These are phyloP conservation scores for Orbilia quercus DNA, from an alignment of 2,329 filamentous ascomycete genomes.

Conservation along the genomic window DNA sequence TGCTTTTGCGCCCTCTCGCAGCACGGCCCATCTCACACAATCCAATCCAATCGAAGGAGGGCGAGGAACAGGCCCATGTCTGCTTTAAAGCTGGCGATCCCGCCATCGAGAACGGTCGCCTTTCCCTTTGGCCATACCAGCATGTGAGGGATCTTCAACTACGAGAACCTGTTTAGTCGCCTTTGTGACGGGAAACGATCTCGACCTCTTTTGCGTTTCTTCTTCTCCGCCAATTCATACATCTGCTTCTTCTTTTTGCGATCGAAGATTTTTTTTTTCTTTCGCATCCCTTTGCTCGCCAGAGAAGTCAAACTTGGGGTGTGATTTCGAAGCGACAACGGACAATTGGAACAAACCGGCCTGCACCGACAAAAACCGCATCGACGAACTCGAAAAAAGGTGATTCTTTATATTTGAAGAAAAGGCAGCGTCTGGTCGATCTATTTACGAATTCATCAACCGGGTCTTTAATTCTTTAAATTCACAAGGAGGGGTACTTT, in stretches of 20 bases:
- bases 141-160: slow-evolving; percentile 56
- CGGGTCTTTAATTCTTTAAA: background rate
- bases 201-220: slow-evolving; percentile 43
- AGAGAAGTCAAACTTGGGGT: slow-evolving; percentile 34
- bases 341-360: slow-evolving; percentile 28
- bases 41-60: slow-evolving; percentile 2
- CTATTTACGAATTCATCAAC: slow-evolving; percentile 16
- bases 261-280: slow-evolving; percentile 15
- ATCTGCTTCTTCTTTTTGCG: slow-evolving; percentile 23
- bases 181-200: slow-evolving; percentile 54
- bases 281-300: slow-evolving; percentile 33
- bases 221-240: slow-evolving; percentile 13
- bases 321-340: slow-evolving; percentile 29
- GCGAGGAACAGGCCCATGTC: slow-evolving; percentile 45
- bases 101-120: slow-evolving; percentile 23
- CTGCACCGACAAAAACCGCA: slow-evolving; percentile 26
- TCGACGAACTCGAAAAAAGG: slow-evolving; percentile 5
- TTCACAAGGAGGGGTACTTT: slow-evolving; percentile 47
- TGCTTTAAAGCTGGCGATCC: slow-evolving; percentile 56
- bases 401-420: background rate
- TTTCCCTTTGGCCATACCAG: slow-evolving; percentile 49
- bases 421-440: slow-evolving; percentile 15
- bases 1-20: slow-evolving; percentile 51
- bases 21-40: slow-evolving; percentile 45
- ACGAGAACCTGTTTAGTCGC: slow-evolving; percentile 54